phyloP scores from a whole-genome alignment of 768 basidiomycete species.

The Mycena albidolilacea region DNA sequence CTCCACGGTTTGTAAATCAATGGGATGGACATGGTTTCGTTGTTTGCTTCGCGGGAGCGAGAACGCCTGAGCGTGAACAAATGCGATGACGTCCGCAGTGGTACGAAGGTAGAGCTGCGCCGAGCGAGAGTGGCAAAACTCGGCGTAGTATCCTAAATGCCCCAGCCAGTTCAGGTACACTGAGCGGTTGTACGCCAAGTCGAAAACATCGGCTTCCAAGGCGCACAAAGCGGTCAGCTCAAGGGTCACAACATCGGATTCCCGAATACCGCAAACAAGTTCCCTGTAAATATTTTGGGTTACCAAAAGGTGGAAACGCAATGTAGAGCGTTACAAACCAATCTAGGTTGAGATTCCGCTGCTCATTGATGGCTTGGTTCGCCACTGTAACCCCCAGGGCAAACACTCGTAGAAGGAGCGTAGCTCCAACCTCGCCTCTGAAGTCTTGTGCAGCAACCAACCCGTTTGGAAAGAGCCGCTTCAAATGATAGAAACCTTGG shows the following conservation, averaged over 20 bases:
- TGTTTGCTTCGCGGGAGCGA: constrained; percentile 6
- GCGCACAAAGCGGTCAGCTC: constrained; percentile 18
- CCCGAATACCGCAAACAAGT: constrained; percentile 23
- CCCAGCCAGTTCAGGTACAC: constrained; percentile 30
- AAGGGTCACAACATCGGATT: constrained; percentile 22
- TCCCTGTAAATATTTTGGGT: constrained; percentile 9
- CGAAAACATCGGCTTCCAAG: constrained; percentile 22
- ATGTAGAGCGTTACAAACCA: constrained; percentile 3
- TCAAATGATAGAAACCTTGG: constrained; percentile 28
- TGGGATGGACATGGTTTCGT: constrained; percentile 14
- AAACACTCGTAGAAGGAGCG: constrained; percentile 22
- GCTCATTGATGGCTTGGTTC: constrained; percentile 24
- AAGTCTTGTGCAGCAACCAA: constrained; percentile 23
- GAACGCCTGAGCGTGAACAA: constrained; percentile 14
- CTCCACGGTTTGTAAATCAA: constrained; percentile 16
- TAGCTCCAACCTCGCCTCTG: constrained; percentile 14
- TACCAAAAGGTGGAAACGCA: not conserved
- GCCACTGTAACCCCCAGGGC: constrained; percentile 26
- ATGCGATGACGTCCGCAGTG: constrained; percentile 28
- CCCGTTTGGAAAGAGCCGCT: constrained; percentile 29
- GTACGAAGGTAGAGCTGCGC: constrained; percentile 25
- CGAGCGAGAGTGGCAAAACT: constrained; percentile 16
- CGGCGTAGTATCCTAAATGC: constrained; percentile 25
- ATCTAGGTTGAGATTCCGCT: constrained; percentile 23
- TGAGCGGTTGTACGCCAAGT: constrained; percentile 24